A percentile compares a stretch with the other conserved stretches of the same genome.
Conservation (phyloP, 441 rosid species). For the Macaranga tanarius region DNA sequence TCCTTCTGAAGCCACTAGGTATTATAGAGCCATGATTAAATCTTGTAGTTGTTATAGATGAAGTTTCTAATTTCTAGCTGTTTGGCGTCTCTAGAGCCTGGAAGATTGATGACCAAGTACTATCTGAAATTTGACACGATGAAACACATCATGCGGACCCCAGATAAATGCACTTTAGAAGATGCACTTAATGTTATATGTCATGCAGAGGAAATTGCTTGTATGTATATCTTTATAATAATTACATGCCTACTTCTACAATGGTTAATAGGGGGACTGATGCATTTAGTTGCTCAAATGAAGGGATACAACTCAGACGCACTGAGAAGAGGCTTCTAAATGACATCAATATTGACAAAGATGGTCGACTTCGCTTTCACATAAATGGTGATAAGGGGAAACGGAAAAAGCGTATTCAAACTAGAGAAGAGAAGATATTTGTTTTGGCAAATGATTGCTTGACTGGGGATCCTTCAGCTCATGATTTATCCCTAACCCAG, state of each 20-base stretch:
- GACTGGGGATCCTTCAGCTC: constrained; percentile 91
- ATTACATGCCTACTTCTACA: constrained; percentile 10
- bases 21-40: constrained; percentile 28
- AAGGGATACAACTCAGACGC: constrained; percentile 99
- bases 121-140: constrained; percentile 86
- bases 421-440: constrained; percentile 93
- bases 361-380: constrained; percentile 85
- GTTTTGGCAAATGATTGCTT: constrained; percentile 88
- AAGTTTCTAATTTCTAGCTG: background rate
- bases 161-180: constrained; percentile 68
- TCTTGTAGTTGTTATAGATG: constrained; percentile 17
- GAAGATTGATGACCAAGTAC: constrained; percentile 95
- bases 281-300: constrained; percentile 32
- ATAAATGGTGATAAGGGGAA: constrained; percentile 75
- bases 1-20: constrained; percentile 92
- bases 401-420: constrained; percentile 88
- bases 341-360: constrained; percentile 79
- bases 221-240: constrained; percentile 44
- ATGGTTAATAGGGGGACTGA: constrained; percentile 15
- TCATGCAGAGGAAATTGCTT: constrained; percentile 88
- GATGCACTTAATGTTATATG: constrained; percentile 74
- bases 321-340: constrained; percentile 92
- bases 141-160: constrained; percentile 81
- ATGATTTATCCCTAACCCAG: constrained; percentile 89
- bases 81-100: constrained; percentile 61